Evolutionary conservation across 106 monocot species (phyloP).

Genomic region (Narthecium ossifragum): DNA sequence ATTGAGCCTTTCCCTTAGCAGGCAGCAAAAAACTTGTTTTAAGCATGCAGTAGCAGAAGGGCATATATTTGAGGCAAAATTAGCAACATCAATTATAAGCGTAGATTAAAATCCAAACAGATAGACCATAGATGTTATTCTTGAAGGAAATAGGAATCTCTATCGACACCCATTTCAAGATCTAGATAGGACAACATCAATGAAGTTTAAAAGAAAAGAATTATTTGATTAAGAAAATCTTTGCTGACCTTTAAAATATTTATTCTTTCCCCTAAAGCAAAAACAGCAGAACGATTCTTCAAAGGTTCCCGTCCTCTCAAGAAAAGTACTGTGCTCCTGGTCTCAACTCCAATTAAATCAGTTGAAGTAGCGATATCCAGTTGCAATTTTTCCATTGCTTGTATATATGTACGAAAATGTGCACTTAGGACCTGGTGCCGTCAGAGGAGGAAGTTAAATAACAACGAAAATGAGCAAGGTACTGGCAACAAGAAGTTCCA

Average conservation of each 20-base stretch:
- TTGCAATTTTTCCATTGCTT: slow-evolving; percentile 95
- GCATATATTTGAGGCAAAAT: no score
- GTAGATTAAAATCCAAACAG: no score
- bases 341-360: slow-evolving; percentile 92
- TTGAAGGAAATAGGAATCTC: not conserved
- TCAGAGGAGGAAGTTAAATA: not conserved
- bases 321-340: slow-evolving; percentile 74
- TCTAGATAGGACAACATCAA: no score
- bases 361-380: slow-evolving; percentile 90
- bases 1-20: no score
- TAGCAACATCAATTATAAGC: no score
- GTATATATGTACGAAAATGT: slow-evolving; percentile 98
- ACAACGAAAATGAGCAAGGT: no score
- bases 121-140: no score
- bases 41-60: no score
- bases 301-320: slow-evolving; percentile 80
- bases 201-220: no score
- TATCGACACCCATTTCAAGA: not conserved
- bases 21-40: no score
- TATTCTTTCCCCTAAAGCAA: slow-evolving; percentile 93
- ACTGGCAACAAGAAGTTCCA: no score
- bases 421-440: slow-evolving; percentile 77
- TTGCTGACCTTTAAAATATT: slow-evolving; percentile 95
- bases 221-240: no score
- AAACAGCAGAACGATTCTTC: slow-evolving; percentile 89